Evolutionary conservation across 192 early-diverging fungal species (phyloP), one percentile per base, ranked within the genome.

Genomic region (Entomortierella lignicola): DNA sequence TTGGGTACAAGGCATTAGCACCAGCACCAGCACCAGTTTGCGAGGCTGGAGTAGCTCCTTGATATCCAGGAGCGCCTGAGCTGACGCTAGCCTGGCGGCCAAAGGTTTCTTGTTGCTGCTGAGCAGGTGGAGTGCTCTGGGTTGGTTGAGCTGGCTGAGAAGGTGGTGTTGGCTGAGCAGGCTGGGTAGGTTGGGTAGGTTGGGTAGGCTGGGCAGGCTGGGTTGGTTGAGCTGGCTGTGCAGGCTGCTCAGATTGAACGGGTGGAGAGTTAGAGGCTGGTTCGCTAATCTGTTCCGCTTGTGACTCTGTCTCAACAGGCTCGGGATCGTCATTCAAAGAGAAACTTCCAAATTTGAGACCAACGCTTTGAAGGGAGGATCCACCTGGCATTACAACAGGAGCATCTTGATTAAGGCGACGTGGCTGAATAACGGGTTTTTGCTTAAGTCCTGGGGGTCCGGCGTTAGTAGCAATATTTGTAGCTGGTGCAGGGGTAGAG

Each of bases 341-440:
- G 53, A 94, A 79, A 50, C 91, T 94, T 25, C 95, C 95, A 86
- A 96, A 96, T 71, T 93, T 91, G 25, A 92, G 86, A 55, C 89
- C 92, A 23, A 94, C 86, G 39, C 88, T 83, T 32, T 88, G 87
- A 11, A 94, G 63, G 37, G 87, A 75, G 7, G 80, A 86, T 51
- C 85, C 87, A 44, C 82, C 80, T 15, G 95, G 94, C 90, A 98
- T 94, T 21, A 97, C 94, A 15, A 97, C 94, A 43, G 95, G 86
- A 17, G 91, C 91, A 77, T 96, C 93, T 74, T 98, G 96, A 60
- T 93, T 93, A 70, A 96, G 85, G 72, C 93, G 92, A 69, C 94
- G 91, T 23, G 87, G 50, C 34, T 84, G 74, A 12, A 75, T 20
- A n/a, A 71, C 66, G n/a, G 83, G 39, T 52, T 84, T 87, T 13